Conservation (phyloP, 116 monocot species). For the Dioscorea cayenensis region DNA sequence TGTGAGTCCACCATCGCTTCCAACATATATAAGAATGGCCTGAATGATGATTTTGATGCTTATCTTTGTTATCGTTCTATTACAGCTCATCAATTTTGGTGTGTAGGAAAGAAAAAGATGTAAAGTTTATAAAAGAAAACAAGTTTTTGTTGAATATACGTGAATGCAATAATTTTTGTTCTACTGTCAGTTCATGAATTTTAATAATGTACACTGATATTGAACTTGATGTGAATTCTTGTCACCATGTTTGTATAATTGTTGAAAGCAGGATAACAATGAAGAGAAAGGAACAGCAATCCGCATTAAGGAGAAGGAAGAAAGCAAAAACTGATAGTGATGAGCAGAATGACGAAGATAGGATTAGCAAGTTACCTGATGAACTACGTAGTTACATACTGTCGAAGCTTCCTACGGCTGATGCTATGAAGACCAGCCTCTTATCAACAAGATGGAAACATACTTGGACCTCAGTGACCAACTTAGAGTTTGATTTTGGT, state of each 20-base stretch:
- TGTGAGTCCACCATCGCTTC: too few species aligned
- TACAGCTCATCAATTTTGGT: too few species aligned
- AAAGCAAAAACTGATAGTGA: not conserved
- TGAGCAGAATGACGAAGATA: not conserved
- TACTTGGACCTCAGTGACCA: not conserved
- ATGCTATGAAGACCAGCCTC: not conserved
- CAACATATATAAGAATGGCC: too few species aligned
- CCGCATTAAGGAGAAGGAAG: not conserved
- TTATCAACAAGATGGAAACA: not conserved
- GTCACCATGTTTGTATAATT: too few species aligned
- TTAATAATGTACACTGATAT: too few species aligned
- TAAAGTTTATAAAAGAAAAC: too few species aligned
- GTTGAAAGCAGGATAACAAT: not conserved
- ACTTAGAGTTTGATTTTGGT: not conserved
- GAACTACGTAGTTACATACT: not conserved
- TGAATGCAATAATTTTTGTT: not conserved
- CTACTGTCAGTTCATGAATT: too few species aligned
- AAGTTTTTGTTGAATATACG: too few species aligned
- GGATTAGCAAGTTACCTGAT: not conserved
- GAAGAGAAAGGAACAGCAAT: not conserved
- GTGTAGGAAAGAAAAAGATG: too few species aligned
- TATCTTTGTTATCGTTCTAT: too few species aligned
- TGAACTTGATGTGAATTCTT: not conserved
- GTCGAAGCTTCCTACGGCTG: not conserved
- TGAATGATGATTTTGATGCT: too few species aligned